phyloP scores from a whole-genome alignment of 495 filamentous ascomycete genomes.

The Daldinia decipiens region DNA sequence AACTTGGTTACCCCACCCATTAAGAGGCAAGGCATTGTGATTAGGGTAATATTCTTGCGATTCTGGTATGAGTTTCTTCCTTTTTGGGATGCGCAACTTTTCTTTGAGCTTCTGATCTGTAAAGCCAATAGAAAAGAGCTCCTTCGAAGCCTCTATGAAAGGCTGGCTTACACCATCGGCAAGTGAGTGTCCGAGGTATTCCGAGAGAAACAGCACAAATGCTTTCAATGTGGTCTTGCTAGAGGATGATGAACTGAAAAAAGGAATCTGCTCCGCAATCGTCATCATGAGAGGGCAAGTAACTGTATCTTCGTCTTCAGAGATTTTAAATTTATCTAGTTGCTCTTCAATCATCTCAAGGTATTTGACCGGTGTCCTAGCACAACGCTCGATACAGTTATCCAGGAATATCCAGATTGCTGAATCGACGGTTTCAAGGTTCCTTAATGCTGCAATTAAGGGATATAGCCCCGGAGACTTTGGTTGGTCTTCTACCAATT shows the following conservation, averaged over 20 bases:
- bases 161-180: conserved; percentile 31
- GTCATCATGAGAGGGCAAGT: conserved; percentile 68
- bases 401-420: conserved; percentile 75
- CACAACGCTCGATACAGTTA: conserved; percentile 76
- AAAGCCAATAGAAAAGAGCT: conserved; percentile 29
- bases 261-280: conserved; percentile 81
- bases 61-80: conserved; percentile 4
- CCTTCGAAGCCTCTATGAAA: conserved; percentile 37
- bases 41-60: neutral
- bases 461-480: conserved; percentile 58
- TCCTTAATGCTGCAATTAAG: conserved; percentile 62
- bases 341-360: conserved; percentile 62
- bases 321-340: conserved; percentile 37
- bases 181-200: conserved; percentile 40
- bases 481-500: conserved; percentile 52
- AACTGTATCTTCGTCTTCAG: conserved; percentile 41
- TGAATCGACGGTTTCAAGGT: conserved; percentile 27
- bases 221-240: conserved; percentile 31
- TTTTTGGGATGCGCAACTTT: conserved; percentile 33
- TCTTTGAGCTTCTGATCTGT: conserved; percentile 33
- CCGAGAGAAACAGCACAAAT: conserved; percentile 39
- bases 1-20: neutral
- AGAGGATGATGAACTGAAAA: conserved; percentile 61
- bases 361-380: conserved; percentile 79
- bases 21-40: neutral